Conservation (phyloP, 371 early-diverging fungal genomes). For the Mucor piriformis region DNA sequence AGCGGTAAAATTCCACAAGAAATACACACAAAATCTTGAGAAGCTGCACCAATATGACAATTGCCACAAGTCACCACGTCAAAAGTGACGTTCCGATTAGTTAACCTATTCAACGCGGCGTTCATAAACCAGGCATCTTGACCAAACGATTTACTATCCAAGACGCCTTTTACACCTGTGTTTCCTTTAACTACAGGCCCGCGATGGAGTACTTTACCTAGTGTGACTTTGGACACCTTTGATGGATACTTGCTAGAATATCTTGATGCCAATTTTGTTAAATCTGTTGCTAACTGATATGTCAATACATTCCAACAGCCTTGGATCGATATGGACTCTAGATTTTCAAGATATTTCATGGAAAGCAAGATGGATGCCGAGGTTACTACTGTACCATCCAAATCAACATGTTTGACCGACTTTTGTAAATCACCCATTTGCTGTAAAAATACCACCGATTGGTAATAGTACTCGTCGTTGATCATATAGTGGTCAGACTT, state of each 20-base stretch:
- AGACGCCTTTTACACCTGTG: neutral
- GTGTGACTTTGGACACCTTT: constrained; percentile 10
- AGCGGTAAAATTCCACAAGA: constrained; percentile 24
- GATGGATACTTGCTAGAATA: neutral
- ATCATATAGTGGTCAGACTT: constrained; percentile 10
- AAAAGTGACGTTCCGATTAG: constrained; percentile 15
- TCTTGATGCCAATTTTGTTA: constrained; percentile 8
- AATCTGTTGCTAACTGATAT: constrained; percentile 14
- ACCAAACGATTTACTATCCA: constrained; percentile 26
- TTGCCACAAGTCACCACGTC: constrained; percentile 20
- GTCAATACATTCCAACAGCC: constrained; percentile 23
- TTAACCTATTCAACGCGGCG: constrained; percentile 18
- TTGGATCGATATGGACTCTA: constrained; percentile 21
- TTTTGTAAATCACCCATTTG: constrained; percentile 7
- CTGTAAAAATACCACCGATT: constrained; percentile 14
- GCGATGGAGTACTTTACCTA: constrained; percentile 22
- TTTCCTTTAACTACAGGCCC: constrained; percentile 1
- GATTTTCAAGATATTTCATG: constrained; percentile 17
- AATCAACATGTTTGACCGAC: neutral
- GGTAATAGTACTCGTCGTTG: constrained; percentile 15
- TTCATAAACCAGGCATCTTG: constrained; percentile 30
- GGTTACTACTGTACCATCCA: constrained; percentile 15
- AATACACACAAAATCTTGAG: constrained; percentile 13
- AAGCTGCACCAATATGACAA: constrained; percentile 25
- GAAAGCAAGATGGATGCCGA: constrained; percentile 7